Evolutionary conservation across 257 asterid species (phyloP), one percentile per base, ranked within the genome.

Genomic region (Avicennia marina): DNA sequence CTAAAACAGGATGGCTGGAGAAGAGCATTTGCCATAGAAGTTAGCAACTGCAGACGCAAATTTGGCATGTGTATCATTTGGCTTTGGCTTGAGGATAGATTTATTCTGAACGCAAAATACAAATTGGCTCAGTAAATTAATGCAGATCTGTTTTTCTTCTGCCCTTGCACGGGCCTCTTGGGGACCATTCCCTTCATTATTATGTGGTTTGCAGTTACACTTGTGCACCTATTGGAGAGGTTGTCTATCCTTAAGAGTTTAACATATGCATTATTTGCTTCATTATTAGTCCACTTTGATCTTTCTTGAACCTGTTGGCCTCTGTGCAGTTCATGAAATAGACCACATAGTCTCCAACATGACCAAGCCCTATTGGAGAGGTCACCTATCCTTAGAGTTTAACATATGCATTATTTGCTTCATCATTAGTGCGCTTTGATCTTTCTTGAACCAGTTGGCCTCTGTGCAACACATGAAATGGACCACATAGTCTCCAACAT

Each of bases 41-140:
- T 78, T 78, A 64, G 72, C 81, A 65, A 59, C 34, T 48, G 58
- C 53, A 74, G 78, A 58, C 26, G 50, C 62, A 62, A 68, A 58
- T 21, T 19, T 9, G 57, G 67, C 56, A 25, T 62, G 51, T 66
- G 67, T 36, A 59, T 51, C 56, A 54, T 67, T 32, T 64, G 69
- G 72, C 25, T 48, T 51, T 50, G 51, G 73, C 40, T 59, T 66
- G 67, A 19, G 36, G 41, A 34, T 20, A 18, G 41, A 40, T 39
- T 60, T 56, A 15, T 55, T 71, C 66, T 62, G 56, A 45, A 39
- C 72, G 66, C 65, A 58, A 59, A 48, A 59, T 38, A 49, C 68
- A 68, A 73, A 34, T 53, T 52, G 47, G 40, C 50, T 60, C 72
- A 43, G 64, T 26, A 53, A 57, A 65, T 52, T 60, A 21, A 60